These are phyloP conservation scores for Lyophyllum shimeji DNA, from an alignment of 768 basidiomycete genomes.

Conservation along the genomic window DNA sequence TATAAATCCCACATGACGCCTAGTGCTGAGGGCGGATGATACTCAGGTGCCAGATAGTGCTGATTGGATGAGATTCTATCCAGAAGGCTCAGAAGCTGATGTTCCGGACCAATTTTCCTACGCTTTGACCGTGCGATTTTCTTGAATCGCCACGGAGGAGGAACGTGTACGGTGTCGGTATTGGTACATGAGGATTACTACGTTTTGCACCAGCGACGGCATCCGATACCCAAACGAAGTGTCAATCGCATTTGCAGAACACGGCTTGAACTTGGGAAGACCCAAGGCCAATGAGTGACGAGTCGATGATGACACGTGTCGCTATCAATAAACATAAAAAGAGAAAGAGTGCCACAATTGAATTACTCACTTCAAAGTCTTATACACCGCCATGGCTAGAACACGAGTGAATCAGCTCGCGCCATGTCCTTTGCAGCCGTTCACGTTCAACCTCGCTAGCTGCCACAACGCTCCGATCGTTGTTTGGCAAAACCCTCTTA, in stretches of 20 bases:
- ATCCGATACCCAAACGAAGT: neutral
- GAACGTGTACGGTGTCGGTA: too few relatives aligned
- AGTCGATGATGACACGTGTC: neutral
- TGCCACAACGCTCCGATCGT: neutral
- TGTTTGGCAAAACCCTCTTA: slow-evolving; percentile 17
- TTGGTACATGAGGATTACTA: neutral
- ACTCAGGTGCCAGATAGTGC: neutral
- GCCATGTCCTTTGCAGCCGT: too few relatives aligned
- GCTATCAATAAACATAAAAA: neutral
- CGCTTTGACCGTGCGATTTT: neutral
- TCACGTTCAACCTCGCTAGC: too few relatives aligned
- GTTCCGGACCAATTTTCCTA: neutral
- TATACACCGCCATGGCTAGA: neutral
- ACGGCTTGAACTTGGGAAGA: too few relatives aligned
- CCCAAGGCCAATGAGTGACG: too few relatives aligned
- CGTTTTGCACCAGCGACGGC: neutral
- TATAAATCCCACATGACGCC: neutral
- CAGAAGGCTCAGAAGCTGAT: neutral
- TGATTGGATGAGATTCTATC: neutral
- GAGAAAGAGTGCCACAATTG: neutral
- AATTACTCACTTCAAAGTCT: neutral
- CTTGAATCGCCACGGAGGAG: neutral
- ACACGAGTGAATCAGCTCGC: neutral
- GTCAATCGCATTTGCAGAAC: neutral
- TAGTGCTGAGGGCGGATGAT: neutral